Conservation (phyloP, 139 green algal species). For the Protoeuglena noctilucae region DNA sequence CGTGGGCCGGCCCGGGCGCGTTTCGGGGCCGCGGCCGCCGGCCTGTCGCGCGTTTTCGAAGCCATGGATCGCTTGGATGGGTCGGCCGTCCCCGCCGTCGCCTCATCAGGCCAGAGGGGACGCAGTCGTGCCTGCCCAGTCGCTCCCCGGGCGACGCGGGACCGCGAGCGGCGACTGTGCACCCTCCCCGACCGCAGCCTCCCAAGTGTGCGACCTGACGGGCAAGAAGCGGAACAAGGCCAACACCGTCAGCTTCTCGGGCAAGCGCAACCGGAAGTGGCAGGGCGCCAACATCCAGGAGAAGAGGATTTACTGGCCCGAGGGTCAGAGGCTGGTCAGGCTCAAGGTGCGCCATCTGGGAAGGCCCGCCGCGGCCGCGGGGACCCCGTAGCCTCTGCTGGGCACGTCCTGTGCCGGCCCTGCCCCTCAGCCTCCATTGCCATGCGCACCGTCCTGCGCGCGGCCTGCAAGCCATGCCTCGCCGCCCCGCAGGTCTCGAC, state of each 20-base stretch:
- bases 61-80: too few species aligned
- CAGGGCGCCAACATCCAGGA: slow-evolving; percentile 85
- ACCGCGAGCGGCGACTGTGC: too few species aligned
- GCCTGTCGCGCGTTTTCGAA: too few species aligned
- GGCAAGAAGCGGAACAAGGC: slow-evolving; percentile 95
- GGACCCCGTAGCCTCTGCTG: background rate
- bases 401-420: background rate
- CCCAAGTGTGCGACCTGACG: slow-evolving; percentile 53
- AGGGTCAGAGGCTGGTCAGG: slow-evolving; percentile 55
- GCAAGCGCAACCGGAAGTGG: slow-evolving; percentile 91
- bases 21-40: too few species aligned
- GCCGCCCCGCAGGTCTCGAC: background rate
- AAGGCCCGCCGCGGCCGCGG: background rate
- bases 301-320: slow-evolving; percentile 64
- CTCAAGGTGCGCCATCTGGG: slow-evolving; percentile 35
- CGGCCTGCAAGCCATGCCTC: background rate
- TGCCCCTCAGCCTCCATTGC: slow-evolving; percentile 10
- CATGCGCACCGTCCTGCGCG: slow-evolving; percentile 57
- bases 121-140: too few species aligned
- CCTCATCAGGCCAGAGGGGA: too few species aligned
- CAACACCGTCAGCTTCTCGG: slow-evolving; percentile 88
- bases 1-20: too few species aligned
- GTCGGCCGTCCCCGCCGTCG: too few species aligned
- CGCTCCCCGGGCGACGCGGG: too few species aligned
- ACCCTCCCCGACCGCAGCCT: background rate